These are phyloP conservation scores for Stemphylium vesicarium DNA, from an alignment of 2,329 filamentous ascomycete species.

Conservation along the genomic window DNA sequence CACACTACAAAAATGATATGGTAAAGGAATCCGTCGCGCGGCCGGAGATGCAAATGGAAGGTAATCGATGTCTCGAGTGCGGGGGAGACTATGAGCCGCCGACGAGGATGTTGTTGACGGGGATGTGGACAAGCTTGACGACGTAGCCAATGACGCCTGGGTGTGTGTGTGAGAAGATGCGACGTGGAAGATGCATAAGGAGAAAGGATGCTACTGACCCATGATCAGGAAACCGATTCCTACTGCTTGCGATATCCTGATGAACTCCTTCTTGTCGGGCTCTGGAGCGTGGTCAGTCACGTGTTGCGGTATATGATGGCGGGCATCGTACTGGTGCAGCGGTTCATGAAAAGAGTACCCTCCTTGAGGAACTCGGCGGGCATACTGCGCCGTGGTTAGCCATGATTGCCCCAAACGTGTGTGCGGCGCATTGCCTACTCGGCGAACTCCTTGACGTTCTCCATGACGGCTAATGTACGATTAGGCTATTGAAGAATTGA, in stretches of 20 bases:
- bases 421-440: constrained; percentile 52
- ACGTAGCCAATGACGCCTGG: constrained; percentile 58
- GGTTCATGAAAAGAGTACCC: constrained; percentile 57
- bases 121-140: constrained; percentile 61
- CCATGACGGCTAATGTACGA: constrained; percentile 59
- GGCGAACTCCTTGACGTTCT: constrained; percentile 72
- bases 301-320: background rate
- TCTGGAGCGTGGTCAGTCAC: constrained; percentile 48
- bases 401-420: background rate
- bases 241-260: constrained; percentile 58
- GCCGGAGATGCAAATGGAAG: constrained; percentile 19
- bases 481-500: constrained; percentile 6
- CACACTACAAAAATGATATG: constrained; percentile 24
- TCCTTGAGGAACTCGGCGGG: constrained; percentile 54
- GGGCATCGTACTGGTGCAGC: constrained; percentile 53
- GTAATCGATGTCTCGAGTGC: constrained; percentile 13
- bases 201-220: constrained; percentile 36
- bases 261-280: constrained; percentile 50
- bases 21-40: constrained; percentile 17
- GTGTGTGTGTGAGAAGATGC: constrained; percentile 4
- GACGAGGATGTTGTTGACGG: constrained; percentile 62
- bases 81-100: constrained; percentile 44
- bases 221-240: constrained; percentile 61
- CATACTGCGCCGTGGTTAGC: constrained; percentile 41
- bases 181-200: background rate